A percentile compares a stretch with the other conserved stretches of the same genome.
These are phyloP conservation scores for Alternaria sp. DNA, from an alignment of 2,329 filamentous ascomycete genomes.

Conservation along the genomic window DNA sequence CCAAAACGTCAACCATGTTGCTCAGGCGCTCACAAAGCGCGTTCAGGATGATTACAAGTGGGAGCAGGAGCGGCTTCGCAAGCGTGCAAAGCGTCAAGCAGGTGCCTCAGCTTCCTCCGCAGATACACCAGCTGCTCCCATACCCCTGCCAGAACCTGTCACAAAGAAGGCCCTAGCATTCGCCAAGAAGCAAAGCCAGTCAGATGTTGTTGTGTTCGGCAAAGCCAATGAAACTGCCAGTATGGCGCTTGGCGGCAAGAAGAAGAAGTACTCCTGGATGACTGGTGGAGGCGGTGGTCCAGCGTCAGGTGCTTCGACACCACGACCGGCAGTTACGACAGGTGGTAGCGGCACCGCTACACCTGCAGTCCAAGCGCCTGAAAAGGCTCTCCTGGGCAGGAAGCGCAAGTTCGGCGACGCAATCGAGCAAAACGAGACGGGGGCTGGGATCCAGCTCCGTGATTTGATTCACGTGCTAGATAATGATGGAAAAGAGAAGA, in stretches of 20 bases:
- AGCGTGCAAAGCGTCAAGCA: constrained; percentile 54
- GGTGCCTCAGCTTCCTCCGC: constrained; percentile 36
- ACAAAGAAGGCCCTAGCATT: constrained; percentile 90
- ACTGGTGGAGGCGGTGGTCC: constrained; percentile 55
- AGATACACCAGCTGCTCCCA: constrained; percentile 35
- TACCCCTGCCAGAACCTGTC: constrained; percentile 57
- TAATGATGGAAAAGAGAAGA: constrained; percentile 73
- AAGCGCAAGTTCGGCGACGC: constrained; percentile 73
- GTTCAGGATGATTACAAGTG: constrained; percentile 67
- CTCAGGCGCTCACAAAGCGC: constrained; percentile 55
- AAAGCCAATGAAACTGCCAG: constrained; percentile 87
- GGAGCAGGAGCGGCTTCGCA: constrained; percentile 70
- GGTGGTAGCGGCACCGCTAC: constrained; percentile 38
- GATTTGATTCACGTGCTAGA: constrained; percentile 85
- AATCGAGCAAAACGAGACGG: constrained; percentile 80
- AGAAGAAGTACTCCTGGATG: constrained; percentile 81
- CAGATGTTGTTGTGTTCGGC: constrained; percentile 79
- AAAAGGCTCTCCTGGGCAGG: constrained; percentile 62
- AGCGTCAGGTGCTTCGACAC: constrained; percentile 44
- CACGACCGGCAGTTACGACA: constrained; percentile 36
- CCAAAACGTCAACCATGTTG: constrained; percentile 66
- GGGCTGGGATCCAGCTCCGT: constrained; percentile 80
- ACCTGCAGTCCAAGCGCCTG: constrained; percentile 28
- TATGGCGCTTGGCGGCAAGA: constrained; percentile 74
- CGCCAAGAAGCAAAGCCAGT: constrained; percentile 74